Percentiles rank a stretch among this genome's conserved stretches.
Evolutionary conservation across 208 protist genomes (phyloP).

Genomic region (Angomonas deanei): DNA sequence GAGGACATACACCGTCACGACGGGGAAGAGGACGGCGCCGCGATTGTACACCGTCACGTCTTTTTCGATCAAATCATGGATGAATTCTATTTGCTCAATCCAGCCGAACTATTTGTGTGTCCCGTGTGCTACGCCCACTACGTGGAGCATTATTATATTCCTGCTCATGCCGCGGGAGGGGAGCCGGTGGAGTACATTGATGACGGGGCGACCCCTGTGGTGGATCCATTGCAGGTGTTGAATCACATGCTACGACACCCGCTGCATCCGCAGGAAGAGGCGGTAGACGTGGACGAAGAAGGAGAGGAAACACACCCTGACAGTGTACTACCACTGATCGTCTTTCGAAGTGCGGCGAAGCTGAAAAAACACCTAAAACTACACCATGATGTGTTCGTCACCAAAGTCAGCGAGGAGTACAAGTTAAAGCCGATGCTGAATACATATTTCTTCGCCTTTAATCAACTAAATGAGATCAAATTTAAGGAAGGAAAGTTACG

Average conservation of each 20-base stretch:
- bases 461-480: constrained; percentile 47
- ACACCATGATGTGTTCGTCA: constrained; percentile 34
- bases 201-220: constrained; percentile 23
- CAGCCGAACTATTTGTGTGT: constrained; percentile 75
- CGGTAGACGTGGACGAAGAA: neutral
- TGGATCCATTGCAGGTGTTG: constrained; percentile 76
- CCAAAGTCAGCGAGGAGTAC: constrained; percentile 45
- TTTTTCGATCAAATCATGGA: constrained; percentile 87
- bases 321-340: constrained; percentile 43
- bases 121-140: constrained; percentile 78
- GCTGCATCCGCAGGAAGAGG: neutral
- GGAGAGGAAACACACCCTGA: constrained; percentile 11
- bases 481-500: constrained; percentile 9
- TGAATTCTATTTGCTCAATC: constrained; percentile 77
- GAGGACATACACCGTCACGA: constrained; percentile 27
- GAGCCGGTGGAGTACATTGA: constrained; percentile 25
- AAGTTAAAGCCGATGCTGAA: constrained; percentile 64
- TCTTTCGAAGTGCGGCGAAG: constrained; percentile 52
- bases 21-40: neutral
- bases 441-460: constrained; percentile 74
- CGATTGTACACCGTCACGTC: constrained; percentile 58
- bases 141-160: constrained; percentile 52
- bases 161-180: constrained; percentile 12
- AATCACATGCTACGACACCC: constrained; percentile 22
- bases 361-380: constrained; percentile 58